Conservation (phyloP, 1,284 basidiomycete genomes). For the Moniliophthora roreri region DNA sequence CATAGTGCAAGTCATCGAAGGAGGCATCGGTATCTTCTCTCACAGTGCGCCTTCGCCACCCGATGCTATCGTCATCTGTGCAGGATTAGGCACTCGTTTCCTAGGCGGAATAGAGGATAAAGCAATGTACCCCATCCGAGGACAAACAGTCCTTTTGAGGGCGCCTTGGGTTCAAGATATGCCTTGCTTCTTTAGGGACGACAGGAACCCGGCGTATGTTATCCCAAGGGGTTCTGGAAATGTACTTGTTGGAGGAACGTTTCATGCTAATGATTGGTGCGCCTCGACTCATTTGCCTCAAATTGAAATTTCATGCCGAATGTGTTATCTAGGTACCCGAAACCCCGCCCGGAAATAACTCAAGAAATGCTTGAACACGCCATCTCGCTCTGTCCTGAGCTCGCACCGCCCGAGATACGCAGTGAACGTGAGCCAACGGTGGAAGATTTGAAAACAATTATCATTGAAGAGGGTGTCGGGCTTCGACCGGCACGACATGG, state of each 20-base stretch:
- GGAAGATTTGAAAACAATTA: conserved; percentile 56
- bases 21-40: conserved; percentile 44
- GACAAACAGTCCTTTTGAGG: conserved; percentile 80
- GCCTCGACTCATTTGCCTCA: neutral
- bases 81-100: conserved; percentile 62
- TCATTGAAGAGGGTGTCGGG: conserved; percentile 74
- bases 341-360: conserved; percentile 49
- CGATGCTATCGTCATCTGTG: conserved; percentile 66
- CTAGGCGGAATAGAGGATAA: conserved; percentile 82
- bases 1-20: conserved; percentile 62
- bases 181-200: conserved; percentile 45
- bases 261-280: conserved; percentile 21
- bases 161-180: conserved; percentile 75
- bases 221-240: conserved; percentile 70
- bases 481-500: conserved; percentile 69
- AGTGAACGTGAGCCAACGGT: conserved; percentile 41
- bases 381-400: conserved; percentile 53
- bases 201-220: conserved; percentile 63
- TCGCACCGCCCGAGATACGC: conserved; percentile 48
- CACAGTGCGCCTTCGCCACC: conserved; percentile 26
- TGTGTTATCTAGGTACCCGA: conserved; percentile 41
- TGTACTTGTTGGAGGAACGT: conserved; percentile 36
- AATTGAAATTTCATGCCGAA: neutral
- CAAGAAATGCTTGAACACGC: conserved; percentile 48
- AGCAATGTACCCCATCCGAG: conserved; percentile 75